Percentiles rank a stretch among this genome's conserved stretches.
Evolutionary conservation across 2,329 filamentous ascomycete species (phyloP).

Genomic region (Aspergillus sp.): DNA sequence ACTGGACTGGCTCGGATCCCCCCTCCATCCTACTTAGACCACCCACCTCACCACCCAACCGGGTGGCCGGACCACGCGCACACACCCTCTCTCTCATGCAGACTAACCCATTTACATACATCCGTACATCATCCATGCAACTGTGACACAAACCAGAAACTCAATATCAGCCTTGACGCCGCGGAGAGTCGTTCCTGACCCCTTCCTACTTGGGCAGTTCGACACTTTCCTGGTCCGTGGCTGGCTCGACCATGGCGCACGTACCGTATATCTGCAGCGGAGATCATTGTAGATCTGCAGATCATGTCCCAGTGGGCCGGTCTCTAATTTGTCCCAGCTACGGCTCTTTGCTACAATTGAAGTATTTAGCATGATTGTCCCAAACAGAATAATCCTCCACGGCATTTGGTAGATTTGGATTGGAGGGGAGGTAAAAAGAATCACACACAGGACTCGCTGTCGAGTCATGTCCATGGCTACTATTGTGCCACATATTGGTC

Average conservation of each 20-base stretch:
- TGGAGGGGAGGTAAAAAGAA: too few species aligned
- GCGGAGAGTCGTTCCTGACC: background rate
- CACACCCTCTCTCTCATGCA: background rate
- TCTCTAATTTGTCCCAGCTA: background rate
- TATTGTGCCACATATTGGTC: too few species aligned
- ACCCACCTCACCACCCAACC: background rate
- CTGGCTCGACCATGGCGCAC: constrained; percentile 4
- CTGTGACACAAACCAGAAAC: background rate
- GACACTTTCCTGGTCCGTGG: background rate
- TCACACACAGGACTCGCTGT: too few species aligned
- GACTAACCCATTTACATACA: background rate
- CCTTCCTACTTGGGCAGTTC: background rate
- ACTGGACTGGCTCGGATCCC: background rate
- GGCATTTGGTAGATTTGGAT: too few species aligned
- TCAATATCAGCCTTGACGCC: background rate
- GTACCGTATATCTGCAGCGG: constrained; percentile 16
- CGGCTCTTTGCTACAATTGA: background rate
- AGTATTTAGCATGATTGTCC: background rate
- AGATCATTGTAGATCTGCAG: constrained; percentile 20
- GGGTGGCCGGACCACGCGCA: background rate
- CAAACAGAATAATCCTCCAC: too few species aligned
- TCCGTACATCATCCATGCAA: background rate
- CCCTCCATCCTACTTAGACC: background rate
- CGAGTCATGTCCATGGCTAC: too few species aligned
- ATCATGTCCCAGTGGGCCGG: constrained; percentile 9